A percentile compares a stretch with the other conserved stretches of the same genome.
Conservation (phyloP, 2,329 filamentous ascomycete species). For the Trichophyton mentagrophytes region DNA sequence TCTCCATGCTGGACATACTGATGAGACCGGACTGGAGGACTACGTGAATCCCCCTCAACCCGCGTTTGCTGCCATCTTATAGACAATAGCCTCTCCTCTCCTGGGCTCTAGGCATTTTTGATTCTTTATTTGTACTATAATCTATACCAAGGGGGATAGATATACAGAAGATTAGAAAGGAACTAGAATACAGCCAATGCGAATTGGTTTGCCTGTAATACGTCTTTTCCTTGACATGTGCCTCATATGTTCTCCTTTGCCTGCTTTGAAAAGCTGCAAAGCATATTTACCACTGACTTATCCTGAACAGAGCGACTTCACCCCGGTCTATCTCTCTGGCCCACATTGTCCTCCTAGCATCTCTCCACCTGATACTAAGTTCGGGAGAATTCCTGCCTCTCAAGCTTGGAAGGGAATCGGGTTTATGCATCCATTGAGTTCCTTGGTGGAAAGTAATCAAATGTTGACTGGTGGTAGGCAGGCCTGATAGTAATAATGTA, state of each 20-base stretch:
- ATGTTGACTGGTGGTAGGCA: background rate
- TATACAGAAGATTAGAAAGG: background rate
- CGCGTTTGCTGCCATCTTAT: background rate
- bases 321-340: background rate
- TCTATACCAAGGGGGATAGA: background rate
- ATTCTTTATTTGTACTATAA: background rate
- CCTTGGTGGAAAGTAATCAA: background rate
- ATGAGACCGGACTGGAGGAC: conserved; percentile 28
- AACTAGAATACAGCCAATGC: background rate
- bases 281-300: background rate
- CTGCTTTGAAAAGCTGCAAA: background rate
- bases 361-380: background rate
- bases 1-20: background rate
- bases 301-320: background rate
- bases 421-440: background rate
- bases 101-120: too few species aligned
- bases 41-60: background rate
- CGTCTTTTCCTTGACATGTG: background rate
- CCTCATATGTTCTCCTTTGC: background rate
- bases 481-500: background rate
- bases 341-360: background rate
- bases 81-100: too few species aligned
- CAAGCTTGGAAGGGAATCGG: background rate
- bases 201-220: background rate
- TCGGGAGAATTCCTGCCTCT: background rate